Evolutionary conservation across 1,284 basidiomycete species (phyloP).

Genomic region (Boletus albobrunnescens): DNA sequence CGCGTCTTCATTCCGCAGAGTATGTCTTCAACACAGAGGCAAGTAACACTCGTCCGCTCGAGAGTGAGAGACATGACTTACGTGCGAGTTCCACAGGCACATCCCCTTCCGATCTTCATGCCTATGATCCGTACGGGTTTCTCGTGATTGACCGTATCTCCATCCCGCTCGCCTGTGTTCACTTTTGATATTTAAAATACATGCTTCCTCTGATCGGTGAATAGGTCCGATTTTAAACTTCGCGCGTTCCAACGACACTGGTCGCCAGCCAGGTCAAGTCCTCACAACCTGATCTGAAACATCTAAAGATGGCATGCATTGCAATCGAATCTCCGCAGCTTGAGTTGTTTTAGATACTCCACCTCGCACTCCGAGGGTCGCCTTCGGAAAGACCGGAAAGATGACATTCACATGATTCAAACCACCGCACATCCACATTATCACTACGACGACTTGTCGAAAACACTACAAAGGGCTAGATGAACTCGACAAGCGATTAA

Average conservation of each 20-base stretch:
- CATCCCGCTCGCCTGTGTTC: neutral
- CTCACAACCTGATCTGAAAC: neutral
- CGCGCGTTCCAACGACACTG: no score
- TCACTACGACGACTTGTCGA: neutral
- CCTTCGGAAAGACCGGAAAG: neutral
- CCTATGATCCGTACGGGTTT: conserved; percentile 52
- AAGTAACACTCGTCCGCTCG: conserved; percentile 47
- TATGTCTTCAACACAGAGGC: conserved; percentile 96
- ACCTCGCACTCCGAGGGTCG: neutral
- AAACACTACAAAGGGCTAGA: conserved; percentile 7
- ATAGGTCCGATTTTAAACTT: neutral
- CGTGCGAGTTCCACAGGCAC: conserved; percentile 43
- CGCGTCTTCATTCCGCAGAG: conserved; percentile 42
- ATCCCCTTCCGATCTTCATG: conserved; percentile 63
- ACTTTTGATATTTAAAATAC: neutral
- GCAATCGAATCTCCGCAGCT: neutral
- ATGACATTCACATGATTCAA: neutral
- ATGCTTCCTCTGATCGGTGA: neutral
- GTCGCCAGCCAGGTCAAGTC: no score
- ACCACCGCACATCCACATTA: conserved; percentile 9
- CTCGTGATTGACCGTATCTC: conserved; percentile 30
- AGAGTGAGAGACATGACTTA: conserved; percentile 30
- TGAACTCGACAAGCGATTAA: conserved; percentile 15
- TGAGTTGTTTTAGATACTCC: neutral
- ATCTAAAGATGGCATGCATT: neutral